These are phyloP conservation scores for Neurospora sp. DNA, from an alignment of 495 filamentous ascomycete species.

Conservation along the genomic window DNA sequence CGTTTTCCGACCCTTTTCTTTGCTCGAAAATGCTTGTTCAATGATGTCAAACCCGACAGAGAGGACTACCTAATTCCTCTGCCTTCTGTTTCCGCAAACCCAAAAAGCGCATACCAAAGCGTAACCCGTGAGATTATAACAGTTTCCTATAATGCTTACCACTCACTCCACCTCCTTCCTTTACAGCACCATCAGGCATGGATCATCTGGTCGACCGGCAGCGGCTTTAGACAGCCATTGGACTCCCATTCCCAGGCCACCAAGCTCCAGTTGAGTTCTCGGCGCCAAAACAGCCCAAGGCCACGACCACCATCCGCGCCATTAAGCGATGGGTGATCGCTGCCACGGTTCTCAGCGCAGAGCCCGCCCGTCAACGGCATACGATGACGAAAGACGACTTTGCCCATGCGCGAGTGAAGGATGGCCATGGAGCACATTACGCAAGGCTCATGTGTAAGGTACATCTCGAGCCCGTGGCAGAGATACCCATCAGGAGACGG, in stretches of 20 bases:
- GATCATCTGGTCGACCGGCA: constrained; percentile 24
- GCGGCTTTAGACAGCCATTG: constrained; percentile 19
- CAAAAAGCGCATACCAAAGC: constrained; percentile 11
- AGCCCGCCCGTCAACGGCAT: constrained; percentile 53
- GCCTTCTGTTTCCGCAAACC: constrained; percentile 23
- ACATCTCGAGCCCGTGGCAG: constrained; percentile 82
- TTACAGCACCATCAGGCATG: constrained; percentile 23
- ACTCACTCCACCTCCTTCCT: neutral
- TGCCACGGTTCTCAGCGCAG: constrained; percentile 37
- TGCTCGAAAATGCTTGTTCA: constrained; percentile 17
- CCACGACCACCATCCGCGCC: constrained; percentile 39
- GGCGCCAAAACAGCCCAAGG: constrained; percentile 85
- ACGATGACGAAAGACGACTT: constrained; percentile 62
- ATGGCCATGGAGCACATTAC: constrained; percentile 95
- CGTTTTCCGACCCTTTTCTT: neutral
- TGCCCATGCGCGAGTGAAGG: constrained; percentile 77
- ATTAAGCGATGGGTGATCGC: constrained; percentile 16
- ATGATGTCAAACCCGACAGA: constrained; percentile 22
- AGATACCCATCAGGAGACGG: constrained; percentile 68
- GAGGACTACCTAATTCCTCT: constrained; percentile 42
- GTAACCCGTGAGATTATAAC: neutral
- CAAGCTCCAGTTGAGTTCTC: constrained; percentile 88
- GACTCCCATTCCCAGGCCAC: constrained; percentile 71
- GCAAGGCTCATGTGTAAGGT: constrained; percentile 89
- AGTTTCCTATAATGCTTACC: neutral